Evolutionary conservation across 192 early-diverging fungal genomes (phyloP), one percentile per base, ranked within the genome.

Genomic region (Phycomyces nitens): DNA sequence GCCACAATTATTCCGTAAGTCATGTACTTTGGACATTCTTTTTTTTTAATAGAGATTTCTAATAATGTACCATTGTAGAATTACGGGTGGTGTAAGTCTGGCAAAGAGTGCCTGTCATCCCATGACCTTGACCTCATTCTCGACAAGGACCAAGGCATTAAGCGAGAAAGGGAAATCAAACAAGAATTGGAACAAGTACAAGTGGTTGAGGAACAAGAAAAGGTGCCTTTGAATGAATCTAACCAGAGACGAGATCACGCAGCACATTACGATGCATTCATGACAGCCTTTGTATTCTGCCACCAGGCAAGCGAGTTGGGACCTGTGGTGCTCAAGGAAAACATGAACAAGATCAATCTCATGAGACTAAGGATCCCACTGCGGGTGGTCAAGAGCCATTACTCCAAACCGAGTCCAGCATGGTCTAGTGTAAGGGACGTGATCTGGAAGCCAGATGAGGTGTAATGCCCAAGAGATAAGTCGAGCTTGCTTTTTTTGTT

Each of bases 231-330:
- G 15, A 1, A 26, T 10, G 4, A 23, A 58, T 39, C 34, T 55
- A 42, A 49, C 47, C 63, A 34, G 43, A n/a, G 42, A 62, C 54
- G 78, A 39, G 91, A 90, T 60, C 95, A 98, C 67, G 91, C 92
- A 1, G 94, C 96, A 2, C 88, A 89, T 62, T 96, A 91, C 79
- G 96, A 99, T 68, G 90, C 96, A 4, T 99, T 85, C 76, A 99
- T 99, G 96, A 99, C 96, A 0, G 96, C 92, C 2, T 97, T 94
- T 22, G 94, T 91, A 66, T 84, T 84, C 53, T 84, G 84, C 43
- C 81, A 94, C 42, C 52, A 81, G 29, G 14, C 65, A 9, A 40
- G 41, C 50, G 40, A 61, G 21, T 7, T 50, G 2, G 57, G 68
- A 7, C 65, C 26, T 20, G 67, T 75, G 10, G 68, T 62, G 38